These are phyloP conservation scores for Bipolaris cookei DNA, from an alignment of 2,329 filamentous ascomycete genomes.

Conservation along the genomic window DNA sequence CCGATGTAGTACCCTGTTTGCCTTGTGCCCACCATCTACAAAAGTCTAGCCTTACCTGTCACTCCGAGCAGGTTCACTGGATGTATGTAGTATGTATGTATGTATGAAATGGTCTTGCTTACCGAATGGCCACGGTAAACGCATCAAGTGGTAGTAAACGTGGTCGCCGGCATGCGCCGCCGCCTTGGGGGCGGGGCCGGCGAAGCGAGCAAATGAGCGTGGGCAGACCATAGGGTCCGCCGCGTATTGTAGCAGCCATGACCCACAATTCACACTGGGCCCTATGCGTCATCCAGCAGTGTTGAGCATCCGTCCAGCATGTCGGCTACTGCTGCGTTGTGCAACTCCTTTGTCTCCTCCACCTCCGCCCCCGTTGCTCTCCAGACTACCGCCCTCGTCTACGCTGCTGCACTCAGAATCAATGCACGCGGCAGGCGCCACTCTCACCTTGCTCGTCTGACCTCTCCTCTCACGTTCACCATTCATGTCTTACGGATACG, in stretches of 20 bases:
- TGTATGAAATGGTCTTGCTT: background rate
- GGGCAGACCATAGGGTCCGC: slow-evolving; percentile 4
- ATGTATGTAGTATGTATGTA: background rate
- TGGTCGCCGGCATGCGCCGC: background rate
- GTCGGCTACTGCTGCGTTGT: slow-evolving; percentile 15
- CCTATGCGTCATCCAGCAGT: slow-evolving; percentile 21
- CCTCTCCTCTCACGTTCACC: slow-evolving; percentile 8
- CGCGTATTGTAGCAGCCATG: slow-evolving; percentile 13
- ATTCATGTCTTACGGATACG: slow-evolving; percentile 38
- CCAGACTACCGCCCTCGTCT: slow-evolving; percentile 12
- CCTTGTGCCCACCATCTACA: background rate
- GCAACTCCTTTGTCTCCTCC: slow-evolving; percentile 9
- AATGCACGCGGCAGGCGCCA: slow-evolving; percentile 11
- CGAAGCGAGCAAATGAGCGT: slow-evolving; percentile 16
- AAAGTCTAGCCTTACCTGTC: background rate
- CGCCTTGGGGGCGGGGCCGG: background rate
- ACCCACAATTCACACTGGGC: slow-evolving; percentile 14
- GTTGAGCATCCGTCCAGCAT: slow-evolving; percentile 14
- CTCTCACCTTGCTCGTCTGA: slow-evolving; percentile 22
- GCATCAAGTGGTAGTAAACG: slow-evolving; percentile 19
- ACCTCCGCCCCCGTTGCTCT: slow-evolving; percentile 2
- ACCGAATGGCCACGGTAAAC: background rate
- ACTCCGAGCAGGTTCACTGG: background rate
- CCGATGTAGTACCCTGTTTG: background rate
- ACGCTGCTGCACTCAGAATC: background rate